Base-by-base conservation (phyloP, 331 rosid genomes). In the Malus hybrid region DNA sequence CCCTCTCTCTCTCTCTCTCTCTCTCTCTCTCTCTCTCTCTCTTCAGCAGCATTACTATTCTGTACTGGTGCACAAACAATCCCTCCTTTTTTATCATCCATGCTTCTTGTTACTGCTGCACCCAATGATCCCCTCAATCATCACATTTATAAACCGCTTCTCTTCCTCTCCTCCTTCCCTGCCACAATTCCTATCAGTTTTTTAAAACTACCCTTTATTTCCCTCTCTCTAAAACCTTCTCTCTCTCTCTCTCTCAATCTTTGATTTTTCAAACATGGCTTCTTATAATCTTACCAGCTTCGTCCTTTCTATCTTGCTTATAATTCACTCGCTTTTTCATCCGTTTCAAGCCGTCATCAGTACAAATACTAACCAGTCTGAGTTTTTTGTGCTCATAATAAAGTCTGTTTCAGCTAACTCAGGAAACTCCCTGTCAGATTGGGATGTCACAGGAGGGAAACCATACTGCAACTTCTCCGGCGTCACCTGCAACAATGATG, bases 381-480 rank as follows among this genome's bases (percentile, higher is more conserved):
- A 77, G 15, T 89, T 92, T 64, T 82, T 95, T 64, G 55, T 67
- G 66, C 82, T 84, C 8, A 70, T 88, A 86, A 86, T 83, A 70
- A 72, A 79, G 16, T 78, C 90, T 29, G 82, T 90, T 52, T 19
- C 86, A 0, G 91, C 90, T n/a, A 82, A 87, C 61, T 19, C 86
- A 0, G 93, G 93, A 8, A 78, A 32, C 55, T 78, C 77, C 71
- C 82, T 89, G 28, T 22, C 82, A 11, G 79, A 81, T 26, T 92
- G 97, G 97, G 77, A 79, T 60, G 66, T 74, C 69, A 73, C 60
- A 1, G 72, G 34, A 13, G 81, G 72, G 6, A 81, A 78, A 65
- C 50, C 82, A 3, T 33, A 79, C 64, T 95, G 99, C 53, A 75
- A 80, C 82, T 84, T 90, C 89, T 73, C 86, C 2, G 97, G 99